phyloP scores from a whole-genome alignment of 139 green algal genomes.

The Micractinium conductrix region DNA sequence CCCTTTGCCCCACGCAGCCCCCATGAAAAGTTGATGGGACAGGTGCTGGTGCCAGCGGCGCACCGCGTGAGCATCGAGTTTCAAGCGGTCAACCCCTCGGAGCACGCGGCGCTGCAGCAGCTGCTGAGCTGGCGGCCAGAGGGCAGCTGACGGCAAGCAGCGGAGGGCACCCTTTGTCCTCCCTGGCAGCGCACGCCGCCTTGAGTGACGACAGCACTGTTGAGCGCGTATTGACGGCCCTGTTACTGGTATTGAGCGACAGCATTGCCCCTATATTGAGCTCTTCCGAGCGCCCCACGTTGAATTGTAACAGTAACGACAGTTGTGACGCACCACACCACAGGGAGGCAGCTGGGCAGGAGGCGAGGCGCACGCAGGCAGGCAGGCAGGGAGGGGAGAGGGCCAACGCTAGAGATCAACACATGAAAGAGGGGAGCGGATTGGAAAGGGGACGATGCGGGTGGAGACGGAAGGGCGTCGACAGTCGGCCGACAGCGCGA shows the following conservation, averaged over 20 bases:
- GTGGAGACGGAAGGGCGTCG: background rate
- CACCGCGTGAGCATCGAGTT: constrained; percentile 16
- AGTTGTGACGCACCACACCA: background rate
- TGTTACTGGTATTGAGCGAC: background rate
- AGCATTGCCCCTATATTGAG: background rate
- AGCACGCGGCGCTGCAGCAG: background rate
- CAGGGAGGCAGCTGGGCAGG: background rate
- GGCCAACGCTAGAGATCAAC: no score
- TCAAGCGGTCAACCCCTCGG: background rate
- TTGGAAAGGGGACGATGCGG: no score
- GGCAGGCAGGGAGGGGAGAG: background rate
- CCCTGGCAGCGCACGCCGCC: no score
- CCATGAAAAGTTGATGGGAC: constrained; percentile 27
- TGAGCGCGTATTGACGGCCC: background rate
- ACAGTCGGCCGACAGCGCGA: background rate
- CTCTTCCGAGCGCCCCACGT: no score
- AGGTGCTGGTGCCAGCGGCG: constrained; percentile 18
- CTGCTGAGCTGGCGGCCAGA: background rate
- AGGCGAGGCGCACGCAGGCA: no score
- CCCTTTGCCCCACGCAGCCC: background rate
- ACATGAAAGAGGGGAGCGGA: no score
- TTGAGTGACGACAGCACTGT: background rate
- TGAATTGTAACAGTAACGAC: no score
- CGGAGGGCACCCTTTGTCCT: no score
- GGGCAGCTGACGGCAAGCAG: background rate